phyloP scores from a whole-genome alignment of 169 alveolate species.

The Plasmodium sp. region DNA sequence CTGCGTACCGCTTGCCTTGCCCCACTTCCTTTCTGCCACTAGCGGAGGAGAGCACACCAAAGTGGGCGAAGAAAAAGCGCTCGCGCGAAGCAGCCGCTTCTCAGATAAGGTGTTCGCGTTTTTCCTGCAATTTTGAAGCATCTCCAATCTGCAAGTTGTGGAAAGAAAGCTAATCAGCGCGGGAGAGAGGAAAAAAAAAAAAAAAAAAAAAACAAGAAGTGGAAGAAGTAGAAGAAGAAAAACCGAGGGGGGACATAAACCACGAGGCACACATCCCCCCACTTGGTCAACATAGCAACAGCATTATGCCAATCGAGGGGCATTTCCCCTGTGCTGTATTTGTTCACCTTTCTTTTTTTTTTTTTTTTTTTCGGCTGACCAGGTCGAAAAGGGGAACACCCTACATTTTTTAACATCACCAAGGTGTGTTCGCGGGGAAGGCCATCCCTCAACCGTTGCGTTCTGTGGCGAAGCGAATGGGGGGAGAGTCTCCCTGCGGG shows the following conservation, averaged over 20 bases:
- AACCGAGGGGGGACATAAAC: not conserved
- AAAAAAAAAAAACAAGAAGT: too few species aligned
- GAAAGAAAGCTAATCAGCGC: not conserved
- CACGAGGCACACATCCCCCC: not conserved
- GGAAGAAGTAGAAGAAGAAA: not conserved
- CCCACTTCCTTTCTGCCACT: not conserved
- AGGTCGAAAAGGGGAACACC: not conserved
- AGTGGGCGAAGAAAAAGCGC: not conserved
- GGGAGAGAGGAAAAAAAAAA: not conserved
- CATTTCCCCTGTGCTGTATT: not conserved
- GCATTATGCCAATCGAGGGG: not conserved
- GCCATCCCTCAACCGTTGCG: not conserved
- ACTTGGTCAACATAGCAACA: not conserved
- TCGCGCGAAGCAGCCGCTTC: not conserved
- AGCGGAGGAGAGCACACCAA: not conserved
- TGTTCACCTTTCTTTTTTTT: not conserved
- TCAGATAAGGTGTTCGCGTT: not conserved
- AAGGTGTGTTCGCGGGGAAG: not conserved
- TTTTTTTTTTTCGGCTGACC: not conserved
- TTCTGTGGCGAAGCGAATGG: not conserved
- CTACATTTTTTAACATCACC: not conserved
- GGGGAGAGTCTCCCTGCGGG: not conserved
- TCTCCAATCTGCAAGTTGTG: not conserved
- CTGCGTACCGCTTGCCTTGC: not conserved
- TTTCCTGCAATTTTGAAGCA: not conserved